Evolutionary conservation across 495 filamentous ascomycete genomes (phyloP), one percentile per base, ranked within the genome.

Genomic region (Aspergillus sclerotioniger): DNA sequence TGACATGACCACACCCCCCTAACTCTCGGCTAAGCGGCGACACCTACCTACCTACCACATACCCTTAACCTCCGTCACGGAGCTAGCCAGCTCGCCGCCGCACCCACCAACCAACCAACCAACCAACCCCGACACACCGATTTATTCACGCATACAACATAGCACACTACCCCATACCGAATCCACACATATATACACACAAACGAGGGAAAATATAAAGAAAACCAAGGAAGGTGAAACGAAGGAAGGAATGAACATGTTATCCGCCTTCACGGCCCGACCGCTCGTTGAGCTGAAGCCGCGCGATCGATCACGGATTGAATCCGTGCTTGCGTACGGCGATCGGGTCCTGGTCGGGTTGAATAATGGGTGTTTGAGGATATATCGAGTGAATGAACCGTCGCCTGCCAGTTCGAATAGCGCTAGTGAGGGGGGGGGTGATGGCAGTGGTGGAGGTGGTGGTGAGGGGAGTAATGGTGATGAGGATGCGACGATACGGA

Each of bases 261-360:
- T 98, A 74, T 96, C 94, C 76, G 93, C 95, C 72, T 98, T 99
- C 77, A 93, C 87, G 62, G 91, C 94, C 81, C 90, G 90, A 68
- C 89, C 95, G 60, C 89, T 98, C 66, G 87, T 97, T 80, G 94
- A 99, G 87, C 88, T 99, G 59, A 92, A 88, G 76, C 85, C 85
- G 67, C 87, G 91, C 67, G 94, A 98, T 82, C 96, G 92, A 76
- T 95, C 90, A 48, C 90, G 86, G 80, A 96, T 99, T 70, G 93
- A 98, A 73, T 90, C 90, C 6, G 87, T 98, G 56, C 82, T 97
- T 37, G 89, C 94, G 59, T 91, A 96, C 74, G 91, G 91, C 61
- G 93, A 98, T 65, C 84, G 92, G 51, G 81, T 99, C 20, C 85
- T 98, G 41, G 90, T 96, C 48, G 94, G 94, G 39, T 77, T 98